These are phyloP conservation scores for Solanum bukasovii DNA, from an alignment of 257 asterid species.

Conservation along the genomic window DNA sequence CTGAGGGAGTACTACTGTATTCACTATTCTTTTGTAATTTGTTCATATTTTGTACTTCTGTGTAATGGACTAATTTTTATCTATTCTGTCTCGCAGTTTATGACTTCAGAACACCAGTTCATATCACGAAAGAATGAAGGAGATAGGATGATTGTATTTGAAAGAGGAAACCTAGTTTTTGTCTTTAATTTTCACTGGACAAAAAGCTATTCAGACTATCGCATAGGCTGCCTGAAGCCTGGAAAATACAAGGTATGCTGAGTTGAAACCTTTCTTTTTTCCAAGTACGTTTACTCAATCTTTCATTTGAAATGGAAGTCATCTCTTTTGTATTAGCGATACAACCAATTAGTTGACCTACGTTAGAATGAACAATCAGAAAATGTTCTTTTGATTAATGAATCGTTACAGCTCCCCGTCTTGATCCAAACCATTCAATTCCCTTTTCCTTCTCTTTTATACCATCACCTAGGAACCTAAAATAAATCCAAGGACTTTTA, in stretches of 20 bases:
- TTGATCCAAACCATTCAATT: background rate
- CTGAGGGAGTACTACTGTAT: background rate
- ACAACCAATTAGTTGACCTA: background rate
- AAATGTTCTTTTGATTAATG: background rate
- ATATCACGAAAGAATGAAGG: conserved; percentile 81
- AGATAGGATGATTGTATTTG: conserved; percentile 68
- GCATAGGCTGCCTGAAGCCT: conserved; percentile 75
- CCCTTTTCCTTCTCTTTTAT: background rate
- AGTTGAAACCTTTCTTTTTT: background rate
- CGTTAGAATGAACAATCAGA: background rate
- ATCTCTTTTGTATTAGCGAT: background rate
- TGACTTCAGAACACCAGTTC: conserved; percentile 86
- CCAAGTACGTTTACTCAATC: background rate
- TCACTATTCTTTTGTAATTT: background rate
- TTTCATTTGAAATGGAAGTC: background rate
- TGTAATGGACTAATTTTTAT: background rate
- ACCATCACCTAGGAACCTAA: background rate
- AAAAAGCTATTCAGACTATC: conserved; percentile 71
- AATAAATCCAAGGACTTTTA: background rate
- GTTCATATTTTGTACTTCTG: background rate
- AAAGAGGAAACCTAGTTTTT: conserved; percentile 73
- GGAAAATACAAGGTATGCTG: conserved; percentile 83
- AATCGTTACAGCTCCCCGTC: background rate
- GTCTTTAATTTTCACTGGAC: conserved; percentile 93
- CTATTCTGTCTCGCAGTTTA: conserved; percentile 48